Evolutionary conservation across 1,284 basidiomycete species (phyloP).

Genomic region (Heterobasidion annosum): DNA sequence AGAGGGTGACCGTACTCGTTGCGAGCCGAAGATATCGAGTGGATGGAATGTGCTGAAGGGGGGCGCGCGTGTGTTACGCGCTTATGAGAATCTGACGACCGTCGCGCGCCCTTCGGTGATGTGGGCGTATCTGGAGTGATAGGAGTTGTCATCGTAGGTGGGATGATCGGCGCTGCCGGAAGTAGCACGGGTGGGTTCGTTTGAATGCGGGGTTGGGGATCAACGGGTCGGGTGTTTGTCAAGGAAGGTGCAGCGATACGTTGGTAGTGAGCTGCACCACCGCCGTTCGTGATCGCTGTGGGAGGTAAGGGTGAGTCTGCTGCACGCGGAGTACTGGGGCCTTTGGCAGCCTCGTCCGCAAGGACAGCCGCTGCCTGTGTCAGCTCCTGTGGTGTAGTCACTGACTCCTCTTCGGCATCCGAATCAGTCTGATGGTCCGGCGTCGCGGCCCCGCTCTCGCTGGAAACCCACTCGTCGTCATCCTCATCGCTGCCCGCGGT

Average conservation of each 20-base stretch:
- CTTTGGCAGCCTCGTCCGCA: slow-evolving; percentile 8
- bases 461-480: slow-evolving; percentile 68
- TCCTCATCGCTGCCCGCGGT: slow-evolving; percentile 34
- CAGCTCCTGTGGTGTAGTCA: slow-evolving; percentile 14
- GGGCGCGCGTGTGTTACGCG: slow-evolving; percentile 42
- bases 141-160: not conserved
- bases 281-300: not conserved
- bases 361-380: slow-evolving; percentile 4
- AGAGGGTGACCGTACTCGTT: slow-evolving; percentile 26
- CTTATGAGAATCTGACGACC: slow-evolving; percentile 18
- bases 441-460: slow-evolving; percentile 64
- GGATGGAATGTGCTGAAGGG: slow-evolving; percentile 57
- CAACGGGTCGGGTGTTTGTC: no score
- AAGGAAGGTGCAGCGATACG: no score
- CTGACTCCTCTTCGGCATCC: slow-evolving; percentile 14
- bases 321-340: slow-evolving; percentile 22
- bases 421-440: slow-evolving; percentile 29
- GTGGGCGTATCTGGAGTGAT: not conserved
- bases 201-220: no score
- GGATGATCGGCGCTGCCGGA: not conserved
- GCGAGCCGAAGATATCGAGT: slow-evolving; percentile 33
- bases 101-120: slow-evolving; percentile 18
- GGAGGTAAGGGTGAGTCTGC: slow-evolving; percentile 18
- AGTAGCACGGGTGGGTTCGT: no score
- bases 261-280: not conserved